Conservation (phyloP, 768 basidiomycete genomes). For the Agaricus subrufescens region DNA sequence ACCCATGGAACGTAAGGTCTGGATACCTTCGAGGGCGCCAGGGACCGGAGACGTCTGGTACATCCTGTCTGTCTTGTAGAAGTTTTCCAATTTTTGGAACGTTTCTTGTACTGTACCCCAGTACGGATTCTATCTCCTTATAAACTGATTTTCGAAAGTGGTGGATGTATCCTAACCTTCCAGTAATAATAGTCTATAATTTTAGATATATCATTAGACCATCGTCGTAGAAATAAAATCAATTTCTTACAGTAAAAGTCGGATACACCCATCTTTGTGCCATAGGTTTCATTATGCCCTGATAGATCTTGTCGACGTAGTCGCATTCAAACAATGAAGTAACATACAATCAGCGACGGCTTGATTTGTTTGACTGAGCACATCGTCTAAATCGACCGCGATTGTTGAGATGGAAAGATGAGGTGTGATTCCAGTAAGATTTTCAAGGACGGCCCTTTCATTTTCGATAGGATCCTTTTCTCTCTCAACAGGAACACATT, state of each 20-base stretch:
- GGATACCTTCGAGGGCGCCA: slow-evolving; percentile 57
- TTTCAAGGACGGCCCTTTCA: slow-evolving; percentile 13
- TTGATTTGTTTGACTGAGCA: slow-evolving; percentile 58
- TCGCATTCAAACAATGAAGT: neutral
- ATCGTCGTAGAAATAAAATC: neutral
- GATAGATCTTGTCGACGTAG: neutral
- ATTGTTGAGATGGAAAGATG: slow-evolving; percentile 36
- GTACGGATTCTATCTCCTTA: slow-evolving; percentile 36
- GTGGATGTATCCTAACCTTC: slow-evolving; percentile 40
- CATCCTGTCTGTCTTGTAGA: slow-evolving; percentile 51
- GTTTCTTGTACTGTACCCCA: slow-evolving; percentile 64
- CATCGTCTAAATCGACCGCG: slow-evolving; percentile 67
- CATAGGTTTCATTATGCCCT: slow-evolving; percentile 68
- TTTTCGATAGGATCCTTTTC: neutral
- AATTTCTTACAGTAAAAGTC: slow-evolving; percentile 54
- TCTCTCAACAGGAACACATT: neutral
- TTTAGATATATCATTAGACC: neutral
- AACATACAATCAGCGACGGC: slow-evolving; percentile 52
- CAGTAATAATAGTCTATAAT: slow-evolving; percentile 66
- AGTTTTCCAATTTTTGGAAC: slow-evolving; percentile 50
- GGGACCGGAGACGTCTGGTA: slow-evolving; percentile 46
- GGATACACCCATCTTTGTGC: slow-evolving; percentile 50
- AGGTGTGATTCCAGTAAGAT: slow-evolving; percentile 12
- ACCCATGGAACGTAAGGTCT: slow-evolving; percentile 55
- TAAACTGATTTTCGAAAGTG: neutral